Evolutionary conservation across 2,329 filamentous ascomycete genomes (phyloP), one percentile per base, ranked within the genome.

Genomic region (Leptographium galeiforme): DNA sequence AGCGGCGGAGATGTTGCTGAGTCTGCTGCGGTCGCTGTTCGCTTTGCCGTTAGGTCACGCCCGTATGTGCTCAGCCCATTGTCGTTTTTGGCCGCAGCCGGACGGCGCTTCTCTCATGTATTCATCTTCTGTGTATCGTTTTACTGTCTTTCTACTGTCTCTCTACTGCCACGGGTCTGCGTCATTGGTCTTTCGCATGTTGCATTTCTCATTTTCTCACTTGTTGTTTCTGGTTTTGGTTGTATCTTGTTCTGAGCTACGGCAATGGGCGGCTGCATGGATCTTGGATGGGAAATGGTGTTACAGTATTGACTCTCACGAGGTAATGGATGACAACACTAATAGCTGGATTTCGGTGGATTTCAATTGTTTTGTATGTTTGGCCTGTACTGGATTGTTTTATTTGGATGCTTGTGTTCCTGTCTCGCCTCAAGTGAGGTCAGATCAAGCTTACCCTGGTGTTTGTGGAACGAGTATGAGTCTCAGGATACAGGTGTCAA

Each of bases 1-100:
- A 43, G 7, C 51, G 57, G 13, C 53, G 53, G 16, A 43, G 52
- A 30, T 61, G 59, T 36, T 61, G 59, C 39, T 59, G 30, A 53
- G 18, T n/a, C 6, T 4, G 39, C n/a, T 44, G 11, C 25, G 34
- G 8, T 2, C 19, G 11, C 10, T 25, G 7, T 2, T 50, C 19
- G 25, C 25, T 25, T 25, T 2, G 25, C 25, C 25, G 25, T 25
- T 25, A 3, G 25, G 25, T 25, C 25, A 25, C 25, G 25, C 25
- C 25, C 25, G 25, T 25, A 25, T 25, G 25, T 25, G 25, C 25
- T 5, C 25, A 25, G 25, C 25, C 25, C 25, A 25, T 46, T 33
- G 6, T 3, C 25, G 12, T 41, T 18, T 41, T 41, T 41, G 7
- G 34, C 34, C 12, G 34, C 34, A 36, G 12, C 34, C 34, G 25